Conservation (phyloP, 2,329 filamentous ascomycete species). For the Sarocladiaceae sp. region DNA sequence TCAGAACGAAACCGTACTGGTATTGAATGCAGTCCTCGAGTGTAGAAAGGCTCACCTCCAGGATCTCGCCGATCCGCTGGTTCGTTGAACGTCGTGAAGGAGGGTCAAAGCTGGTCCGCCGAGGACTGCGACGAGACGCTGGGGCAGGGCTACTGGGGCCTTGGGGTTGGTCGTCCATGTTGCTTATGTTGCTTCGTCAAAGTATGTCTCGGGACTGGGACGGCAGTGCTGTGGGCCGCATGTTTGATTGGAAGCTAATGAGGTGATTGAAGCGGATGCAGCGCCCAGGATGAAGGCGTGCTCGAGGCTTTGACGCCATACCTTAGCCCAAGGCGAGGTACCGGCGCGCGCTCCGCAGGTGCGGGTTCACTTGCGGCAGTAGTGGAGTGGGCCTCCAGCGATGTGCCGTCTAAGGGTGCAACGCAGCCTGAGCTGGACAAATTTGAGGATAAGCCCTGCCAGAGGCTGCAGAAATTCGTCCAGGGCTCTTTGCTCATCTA, state of each 20-base stretch:
- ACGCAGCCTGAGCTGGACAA: too few relatives aligned
- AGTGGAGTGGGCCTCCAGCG: background rate
- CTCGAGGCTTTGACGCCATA: constrained; percentile 4
- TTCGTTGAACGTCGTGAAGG: constrained; percentile 21
- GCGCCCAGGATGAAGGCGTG: constrained; percentile 7
- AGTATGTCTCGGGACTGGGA: background rate
- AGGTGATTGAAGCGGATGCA: constrained; percentile 1
- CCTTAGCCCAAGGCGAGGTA: too few relatives aligned
- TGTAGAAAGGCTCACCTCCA: constrained; percentile 41
- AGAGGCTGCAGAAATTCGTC: too few relatives aligned
- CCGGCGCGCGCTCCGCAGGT: background rate
- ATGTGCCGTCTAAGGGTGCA: too few relatives aligned
- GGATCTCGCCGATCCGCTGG: constrained; percentile 38
- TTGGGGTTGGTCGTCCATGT: background rate
- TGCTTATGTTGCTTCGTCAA: background rate
- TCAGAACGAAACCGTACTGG: constrained; percentile 1
- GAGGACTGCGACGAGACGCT: background rate
- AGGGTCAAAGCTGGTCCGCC: constrained; percentile 1
- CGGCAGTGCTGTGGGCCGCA: background rate
- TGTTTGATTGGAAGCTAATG: constrained; percentile 4
- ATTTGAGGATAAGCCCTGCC: too few relatives aligned
- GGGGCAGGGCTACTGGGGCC: background rate
- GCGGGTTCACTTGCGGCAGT: background rate
- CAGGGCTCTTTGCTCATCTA: too few relatives aligned
- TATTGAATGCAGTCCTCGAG: too few relatives aligned